These are phyloP conservation scores for Fonsecaea erecta DNA, from an alignment of 2,329 filamentous ascomycete genomes.

Conservation along the genomic window DNA sequence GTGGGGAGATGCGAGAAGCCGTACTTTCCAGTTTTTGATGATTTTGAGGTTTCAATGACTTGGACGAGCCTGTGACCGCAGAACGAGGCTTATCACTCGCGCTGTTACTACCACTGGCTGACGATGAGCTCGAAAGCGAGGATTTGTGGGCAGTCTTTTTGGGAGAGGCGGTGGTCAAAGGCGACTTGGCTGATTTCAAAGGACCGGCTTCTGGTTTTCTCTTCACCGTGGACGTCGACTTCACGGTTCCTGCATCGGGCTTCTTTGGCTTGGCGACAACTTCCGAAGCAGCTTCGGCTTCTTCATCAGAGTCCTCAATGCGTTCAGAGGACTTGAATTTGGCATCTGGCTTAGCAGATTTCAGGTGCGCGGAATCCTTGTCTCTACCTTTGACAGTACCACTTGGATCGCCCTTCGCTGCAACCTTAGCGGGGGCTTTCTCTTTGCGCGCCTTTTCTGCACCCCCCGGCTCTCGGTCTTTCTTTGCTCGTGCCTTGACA, in stretches of 20 bases:
- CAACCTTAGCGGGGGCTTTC: slow-evolving; percentile 5
- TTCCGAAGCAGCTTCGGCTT: slow-evolving; percentile 53
- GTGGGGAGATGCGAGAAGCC: slow-evolving; percentile 39
- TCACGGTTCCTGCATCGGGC: slow-evolving; percentile 14
- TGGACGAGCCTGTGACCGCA: slow-evolving; percentile 17
- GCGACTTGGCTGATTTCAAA: slow-evolving; percentile 12
- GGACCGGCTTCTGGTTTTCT: slow-evolving; percentile 21
- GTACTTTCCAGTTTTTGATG: slow-evolving; percentile 21
- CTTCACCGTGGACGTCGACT: slow-evolving; percentile 16
- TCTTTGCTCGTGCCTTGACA: slow-evolving; percentile 19
- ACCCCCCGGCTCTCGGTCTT: slow-evolving; percentile 22
- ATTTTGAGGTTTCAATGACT: slow-evolving; percentile 28
- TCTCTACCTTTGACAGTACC: slow-evolving; percentile 40
- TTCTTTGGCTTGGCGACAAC: slow-evolving; percentile 38
- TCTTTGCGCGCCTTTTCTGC: slow-evolving; percentile 49
- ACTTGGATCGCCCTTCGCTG: slow-evolving; percentile 41
- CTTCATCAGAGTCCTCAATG: slow-evolving; percentile 58
- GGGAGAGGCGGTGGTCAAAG: slow-evolving; percentile 11
- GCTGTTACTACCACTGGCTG: slow-evolving; percentile 30
- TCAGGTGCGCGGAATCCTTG: slow-evolving; percentile 41
- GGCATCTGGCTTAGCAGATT: slow-evolving; percentile 45
- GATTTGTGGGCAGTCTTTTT: slow-evolving; percentile 33
- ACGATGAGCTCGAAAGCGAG: slow-evolving; percentile 27
- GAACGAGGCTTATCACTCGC: slow-evolving; percentile 31
- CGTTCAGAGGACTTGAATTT: slow-evolving; percentile 61